Conservation (phyloP, 2,329 filamentous ascomycete genomes). For the Paecilomyces sp. region DNA sequence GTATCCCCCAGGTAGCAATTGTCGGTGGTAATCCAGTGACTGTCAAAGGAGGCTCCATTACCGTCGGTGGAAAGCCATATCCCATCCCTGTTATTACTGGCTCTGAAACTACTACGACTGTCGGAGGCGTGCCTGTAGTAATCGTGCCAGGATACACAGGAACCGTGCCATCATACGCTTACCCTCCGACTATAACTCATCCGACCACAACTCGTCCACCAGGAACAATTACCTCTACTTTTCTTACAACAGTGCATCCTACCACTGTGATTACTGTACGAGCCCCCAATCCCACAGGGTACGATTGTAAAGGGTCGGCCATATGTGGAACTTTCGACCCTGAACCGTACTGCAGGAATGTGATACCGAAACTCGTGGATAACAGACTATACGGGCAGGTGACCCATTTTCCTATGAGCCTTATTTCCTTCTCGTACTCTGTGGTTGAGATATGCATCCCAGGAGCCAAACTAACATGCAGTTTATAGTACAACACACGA, state of each 20-base stretch:
- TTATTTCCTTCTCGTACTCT: background rate
- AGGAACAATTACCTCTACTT: background rate
- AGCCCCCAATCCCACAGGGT: background rate
- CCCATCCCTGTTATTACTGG: background rate
- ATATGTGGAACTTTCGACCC: too few species aligned
- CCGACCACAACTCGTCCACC: background rate
- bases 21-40: background rate
- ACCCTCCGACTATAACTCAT: background rate
- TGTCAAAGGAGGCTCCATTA: background rate
- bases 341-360: too few species aligned
- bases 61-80: background rate
- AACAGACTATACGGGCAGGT: background rate
- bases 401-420: background rate
- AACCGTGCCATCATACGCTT: background rate
- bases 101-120: background rate
- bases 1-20: background rate
- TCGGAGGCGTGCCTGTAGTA: background rate
- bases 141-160: background rate
- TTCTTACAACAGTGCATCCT: background rate
- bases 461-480: too few species aligned
- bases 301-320: background rate
- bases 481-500: background rate
- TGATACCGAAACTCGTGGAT: background rate
- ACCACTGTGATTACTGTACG: background rate
- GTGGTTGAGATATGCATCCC: background rate